Conservation (phyloP, 345 rosid genomes). For the Aegle marmelos region DNA sequence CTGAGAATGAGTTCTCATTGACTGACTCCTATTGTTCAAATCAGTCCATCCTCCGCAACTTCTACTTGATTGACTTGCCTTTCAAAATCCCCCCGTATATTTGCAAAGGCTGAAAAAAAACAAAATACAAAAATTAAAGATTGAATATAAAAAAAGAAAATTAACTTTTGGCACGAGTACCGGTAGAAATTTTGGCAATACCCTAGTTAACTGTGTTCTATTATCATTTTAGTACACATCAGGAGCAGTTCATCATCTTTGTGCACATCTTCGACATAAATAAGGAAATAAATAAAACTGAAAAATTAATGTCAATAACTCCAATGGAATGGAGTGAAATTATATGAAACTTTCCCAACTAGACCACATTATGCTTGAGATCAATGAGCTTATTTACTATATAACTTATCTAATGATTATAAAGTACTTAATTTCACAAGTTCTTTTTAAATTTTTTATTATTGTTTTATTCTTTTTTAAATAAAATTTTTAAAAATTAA, state of each 20-base stretch:
- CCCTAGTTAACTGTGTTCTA: not conserved
- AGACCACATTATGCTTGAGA: not conserved
- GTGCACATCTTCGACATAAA: not conserved
- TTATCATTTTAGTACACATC: not conserved
- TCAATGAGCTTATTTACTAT: not conserved
- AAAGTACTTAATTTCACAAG: too few relatives aligned
- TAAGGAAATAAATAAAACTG: not conserved
- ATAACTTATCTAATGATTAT: too few relatives aligned
- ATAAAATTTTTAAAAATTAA: too few relatives aligned
- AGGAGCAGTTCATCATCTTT: not conserved
- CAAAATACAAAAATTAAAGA: not conserved
- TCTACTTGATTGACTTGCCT: not conserved
- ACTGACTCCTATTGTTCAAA: not conserved
- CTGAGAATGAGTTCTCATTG: not conserved
- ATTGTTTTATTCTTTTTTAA: too few relatives aligned
- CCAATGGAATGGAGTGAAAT: not conserved
- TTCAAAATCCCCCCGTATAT: not conserved
- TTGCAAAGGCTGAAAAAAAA: not conserved
- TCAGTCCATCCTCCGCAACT: not conserved
- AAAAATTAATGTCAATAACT: not conserved
- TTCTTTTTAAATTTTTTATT: too few relatives aligned
- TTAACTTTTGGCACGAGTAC: not conserved
- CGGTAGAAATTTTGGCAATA: not conserved
- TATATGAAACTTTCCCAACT: not conserved
- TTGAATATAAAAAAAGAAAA: not conserved